Conservation (phyloP, 805 yeast species). For the Saccharomycodes ludwigii region DNA sequence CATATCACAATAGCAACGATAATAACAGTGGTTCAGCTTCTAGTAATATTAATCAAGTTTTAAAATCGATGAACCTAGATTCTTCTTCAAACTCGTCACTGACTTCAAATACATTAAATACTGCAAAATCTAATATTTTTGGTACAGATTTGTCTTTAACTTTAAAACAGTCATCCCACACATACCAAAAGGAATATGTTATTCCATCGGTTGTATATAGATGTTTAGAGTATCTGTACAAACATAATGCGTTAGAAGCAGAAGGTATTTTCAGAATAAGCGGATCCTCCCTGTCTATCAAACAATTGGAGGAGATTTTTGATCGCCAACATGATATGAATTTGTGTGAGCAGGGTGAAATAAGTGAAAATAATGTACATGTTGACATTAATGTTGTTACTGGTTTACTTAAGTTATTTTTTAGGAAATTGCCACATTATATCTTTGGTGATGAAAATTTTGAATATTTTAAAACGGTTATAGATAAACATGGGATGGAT, state of each 20-base stretch:
- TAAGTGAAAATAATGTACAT: slow-evolving; percentile 16
- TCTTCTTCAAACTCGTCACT: too few relatives aligned
- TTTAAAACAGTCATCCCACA: slow-evolving; percentile 36
- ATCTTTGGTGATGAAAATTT: slow-evolving; percentile 47
- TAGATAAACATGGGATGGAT: slow-evolving; percentile 21
- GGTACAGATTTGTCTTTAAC: slow-evolving; percentile 51
- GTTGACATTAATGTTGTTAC: slow-evolving; percentile 76
- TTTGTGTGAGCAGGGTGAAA: slow-evolving; percentile 31
- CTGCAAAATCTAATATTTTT: too few relatives aligned
- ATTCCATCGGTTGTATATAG: slow-evolving; percentile 67
- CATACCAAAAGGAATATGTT: slow-evolving; percentile 23
- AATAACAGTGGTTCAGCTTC: too few relatives aligned
- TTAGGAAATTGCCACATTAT: slow-evolving; percentile 63
- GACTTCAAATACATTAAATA: too few relatives aligned
- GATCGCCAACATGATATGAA: slow-evolving; percentile 60
- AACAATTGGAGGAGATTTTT: slow-evolving; percentile 54
- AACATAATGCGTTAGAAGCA: slow-evolving; percentile 61
- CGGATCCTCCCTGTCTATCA: slow-evolving; percentile 73
- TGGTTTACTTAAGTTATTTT: slow-evolving; percentile 70
- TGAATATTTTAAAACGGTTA: slow-evolving; percentile 26
- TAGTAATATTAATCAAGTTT: slow-evolving; percentile 17
- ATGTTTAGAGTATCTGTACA: slow-evolving; percentile 56
- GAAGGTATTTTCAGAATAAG: slow-evolving; percentile 87
- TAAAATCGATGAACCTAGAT: slow-evolving; percentile 21
- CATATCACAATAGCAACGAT: too few relatives aligned